Conservation (phyloP, 1,139 yeast species). For the Yamadazyma diddensiae region DNA sequence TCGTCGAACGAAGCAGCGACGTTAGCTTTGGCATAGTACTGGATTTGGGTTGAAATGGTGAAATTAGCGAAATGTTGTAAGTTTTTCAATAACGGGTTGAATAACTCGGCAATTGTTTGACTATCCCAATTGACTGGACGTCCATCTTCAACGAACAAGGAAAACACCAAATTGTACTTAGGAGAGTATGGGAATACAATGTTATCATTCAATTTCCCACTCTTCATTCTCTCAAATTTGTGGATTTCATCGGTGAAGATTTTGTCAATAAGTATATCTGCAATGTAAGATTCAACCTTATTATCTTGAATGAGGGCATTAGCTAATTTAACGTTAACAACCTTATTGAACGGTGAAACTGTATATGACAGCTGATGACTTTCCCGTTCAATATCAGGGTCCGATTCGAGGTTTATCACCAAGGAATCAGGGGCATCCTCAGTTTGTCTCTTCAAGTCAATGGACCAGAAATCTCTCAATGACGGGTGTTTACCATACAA, state of each 20-base stretch:
- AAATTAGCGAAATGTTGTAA: slow-evolving; percentile 60
- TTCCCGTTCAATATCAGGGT: slow-evolving; percentile 12
- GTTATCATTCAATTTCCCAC: slow-evolving; percentile 16
- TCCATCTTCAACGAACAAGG: slow-evolving; percentile 46
- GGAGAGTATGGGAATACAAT: slow-evolving; percentile 58
- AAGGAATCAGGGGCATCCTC: slow-evolving; percentile 16
- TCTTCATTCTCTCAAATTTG: slow-evolving; percentile 17
- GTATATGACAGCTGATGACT: slow-evolving; percentile 19
- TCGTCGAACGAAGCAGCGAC: slow-evolving; percentile 18
- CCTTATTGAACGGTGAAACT: slow-evolving; percentile 35
- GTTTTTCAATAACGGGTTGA: slow-evolving; percentile 26
- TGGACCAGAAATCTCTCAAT: slow-evolving; percentile 24
- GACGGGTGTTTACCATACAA: slow-evolving; percentile 22
- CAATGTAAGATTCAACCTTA: slow-evolving; percentile 32
- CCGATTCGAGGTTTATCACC: slow-evolving; percentile 21
- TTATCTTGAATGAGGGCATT: slow-evolving; percentile 25
- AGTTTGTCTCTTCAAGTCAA: slow-evolving; percentile 21
- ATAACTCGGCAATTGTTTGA: slow-evolving; percentile 22
- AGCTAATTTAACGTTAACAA: slow-evolving; percentile 22
- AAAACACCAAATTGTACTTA: slow-evolving; percentile 63
- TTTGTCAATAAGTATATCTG: slow-evolving; percentile 30
- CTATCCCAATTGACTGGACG: slow-evolving; percentile 40
- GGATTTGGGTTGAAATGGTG: slow-evolving; percentile 75
- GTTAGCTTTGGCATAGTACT: slow-evolving; percentile 55
- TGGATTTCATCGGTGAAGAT: slow-evolving; percentile 36